Base-by-base conservation (phyloP, 1,139 yeast species). In the Magnusiomyces fungicola region DNA sequence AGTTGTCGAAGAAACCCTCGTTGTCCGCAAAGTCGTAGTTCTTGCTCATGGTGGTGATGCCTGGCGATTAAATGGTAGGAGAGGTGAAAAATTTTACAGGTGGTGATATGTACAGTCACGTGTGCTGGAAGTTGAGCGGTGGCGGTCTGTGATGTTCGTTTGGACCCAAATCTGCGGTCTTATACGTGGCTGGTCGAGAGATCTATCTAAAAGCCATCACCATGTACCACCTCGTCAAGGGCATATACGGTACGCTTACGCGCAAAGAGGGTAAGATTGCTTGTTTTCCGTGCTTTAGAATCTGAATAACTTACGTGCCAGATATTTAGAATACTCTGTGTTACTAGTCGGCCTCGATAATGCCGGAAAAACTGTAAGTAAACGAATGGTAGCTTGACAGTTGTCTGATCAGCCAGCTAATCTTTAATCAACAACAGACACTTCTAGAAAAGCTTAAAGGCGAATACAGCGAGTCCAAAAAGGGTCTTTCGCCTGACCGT, bases 341-440 rank as follows among this genome's bases (percentile, higher is more conserved):
- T 73, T 92, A 40, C 85, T 92, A 38, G 71, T 92, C 29, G 98
- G 98, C 18, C 75, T 92, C 43, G 97, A 92, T 66, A 89, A 90
- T 70, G 96, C 97, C 0, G 98, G 98, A 2, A 92, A 92, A 65
- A 90, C 97, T 18, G 68, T 65, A 51, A 41, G 63, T 57, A 18
- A 24, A 3, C 14, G 6, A 9, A 24, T 16, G 12, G 10, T 30
- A 1, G 42, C 25, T 29, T n/a, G 29, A 29, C 7, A 19, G 3
- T 38, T 38, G 9, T 40, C 18, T 37, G 14, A 14, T 27, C 2
- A 38, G 32, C 18, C 4, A 16, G 12, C 41, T 40, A 34, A 48
- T 37, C 12, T n/a, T n/a, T 24, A 27, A n/a, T n/a, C n/a, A 7
- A 25, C 12, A 24, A 3, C 24, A 63, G 55, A 85, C 95, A 0